These are phyloP conservation scores for Megacollybia marginata DNA, from an alignment of 768 basidiomycete species.

Conservation along the genomic window DNA sequence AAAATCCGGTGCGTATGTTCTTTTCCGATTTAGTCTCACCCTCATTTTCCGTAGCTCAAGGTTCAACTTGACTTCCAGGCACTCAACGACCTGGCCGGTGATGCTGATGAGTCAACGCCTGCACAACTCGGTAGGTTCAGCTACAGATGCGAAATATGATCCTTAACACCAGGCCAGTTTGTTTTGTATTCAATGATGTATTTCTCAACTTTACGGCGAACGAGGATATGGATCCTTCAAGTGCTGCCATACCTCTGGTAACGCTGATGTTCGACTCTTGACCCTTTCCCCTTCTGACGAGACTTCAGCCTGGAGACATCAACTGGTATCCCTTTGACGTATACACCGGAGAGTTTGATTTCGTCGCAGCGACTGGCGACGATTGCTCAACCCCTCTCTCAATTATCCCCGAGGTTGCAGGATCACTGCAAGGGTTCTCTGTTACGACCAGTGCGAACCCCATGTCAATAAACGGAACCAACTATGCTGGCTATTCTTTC, in stretches of 20 bases:
- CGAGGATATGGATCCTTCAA: neutral
- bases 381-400: neutral
- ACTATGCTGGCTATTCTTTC: neutral
- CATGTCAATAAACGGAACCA: neutral
- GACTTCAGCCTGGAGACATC: neutral
- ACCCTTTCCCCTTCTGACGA: neutral
- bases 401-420: neutral
- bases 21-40: neutral
- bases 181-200: neutral
- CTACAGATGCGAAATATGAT: neutral
- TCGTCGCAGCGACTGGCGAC: neutral
- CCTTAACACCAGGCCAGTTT: neutral
- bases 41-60: neutral
- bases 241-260: neutral
- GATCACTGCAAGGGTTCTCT: neutral
- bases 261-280: neutral
- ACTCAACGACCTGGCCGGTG: neutral
- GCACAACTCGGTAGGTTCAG: neutral
- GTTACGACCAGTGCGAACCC: neutral
- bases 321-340: neutral
- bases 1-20: neutral
- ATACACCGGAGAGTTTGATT: neutral
- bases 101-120: neutral
- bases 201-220: neutral
- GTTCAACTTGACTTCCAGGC: neutral